Percentiles rank a stretch among this genome's conserved stretches.
These are phyloP conservation scores for Aspergillus mulundensis DNA, from an alignment of 495 filamentous ascomycete genomes.

Conservation along the genomic window DNA sequence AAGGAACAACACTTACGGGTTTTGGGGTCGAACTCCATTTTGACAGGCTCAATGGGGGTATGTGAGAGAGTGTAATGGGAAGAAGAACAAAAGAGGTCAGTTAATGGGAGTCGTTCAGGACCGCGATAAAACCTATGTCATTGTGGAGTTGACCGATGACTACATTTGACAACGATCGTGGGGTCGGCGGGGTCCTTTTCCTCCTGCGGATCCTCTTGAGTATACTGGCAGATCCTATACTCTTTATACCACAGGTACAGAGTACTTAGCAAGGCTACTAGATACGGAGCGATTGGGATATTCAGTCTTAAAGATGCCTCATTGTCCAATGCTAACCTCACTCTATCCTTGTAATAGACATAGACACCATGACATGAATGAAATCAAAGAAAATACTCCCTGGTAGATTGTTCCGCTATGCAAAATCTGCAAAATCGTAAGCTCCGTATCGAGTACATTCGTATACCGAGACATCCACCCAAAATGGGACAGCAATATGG, in stretches of 20 bases:
- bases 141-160: slow-evolving; percentile 10
- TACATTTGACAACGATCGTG: slow-evolving; percentile 9
- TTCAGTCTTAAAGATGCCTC: neutral
- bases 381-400: slow-evolving; percentile 1
- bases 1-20: slow-evolving; percentile 45
- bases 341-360: neutral
- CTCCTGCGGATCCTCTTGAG: neutral
- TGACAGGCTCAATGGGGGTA: slow-evolving; percentile 1
- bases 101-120: neutral
- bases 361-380: neutral
- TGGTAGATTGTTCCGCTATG: slow-evolving; percentile 24
- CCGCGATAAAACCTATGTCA: neutral
- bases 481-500: neutral
- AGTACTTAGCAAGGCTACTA: neutral
- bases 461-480: slow-evolving; percentile 13
- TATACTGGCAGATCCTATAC: no score
- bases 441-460: slow-evolving; percentile 16
- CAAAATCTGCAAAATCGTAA: slow-evolving; percentile 20
- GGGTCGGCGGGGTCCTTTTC: slow-evolving; percentile 8
- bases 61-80: slow-evolving; percentile 3
- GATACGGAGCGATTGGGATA: neutral
- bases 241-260: neutral
- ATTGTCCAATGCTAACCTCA: neutral
- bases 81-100: slow-evolving; percentile 9
- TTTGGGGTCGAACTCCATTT: slow-evolving; percentile 61